Base-by-base conservation (phyloP, 2,329 filamentous ascomycete species). In the Pestalotiopsis sp. region DNA sequence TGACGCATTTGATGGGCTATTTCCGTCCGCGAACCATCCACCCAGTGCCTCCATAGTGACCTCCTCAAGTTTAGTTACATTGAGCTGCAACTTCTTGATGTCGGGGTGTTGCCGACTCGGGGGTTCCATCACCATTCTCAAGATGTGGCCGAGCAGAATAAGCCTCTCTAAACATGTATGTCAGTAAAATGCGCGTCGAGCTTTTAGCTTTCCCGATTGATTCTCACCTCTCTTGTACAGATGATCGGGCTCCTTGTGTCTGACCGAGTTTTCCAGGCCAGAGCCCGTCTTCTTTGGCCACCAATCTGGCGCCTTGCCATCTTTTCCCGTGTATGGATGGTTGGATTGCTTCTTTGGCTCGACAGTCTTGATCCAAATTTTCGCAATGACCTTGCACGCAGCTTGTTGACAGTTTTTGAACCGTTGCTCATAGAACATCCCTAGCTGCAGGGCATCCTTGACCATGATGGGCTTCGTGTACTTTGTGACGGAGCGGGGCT, bases 291-390 rank as follows among this genome's bases (percentile, higher is more conserved):
- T 80, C 74, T 85, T 82, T 2, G 89, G 89, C 90, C 90, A 92
- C 90, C 90, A 92, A 64, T 86, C 85, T 0, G 89, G 88, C 1
- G 86, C 86, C 71, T 87, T 89, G 39, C 85, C 85, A 59, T 90
- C 85, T 39, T 85, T 86, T n/a, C 84, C 83, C 1, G 89, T 91
- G 74, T 94, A 94, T 0, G 92, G 91, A 72, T 92, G 89, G 20
- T 87, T 90, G 0, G 90, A 90, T 77, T 93, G 91, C 77, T 94
- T 94, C 79, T 92, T 93, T 0, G 92, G 92, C 72, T 92, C 91
- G 1, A 94, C 88, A 1, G 88, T 84, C 74, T 93, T 93, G 68
- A 94, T 89, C 88, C 91, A 94, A 11, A 88, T 89, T 76, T 94
- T 94, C 40, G 89, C 89, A 65, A 94, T 89, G 30, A 89, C 81